phyloP scores from a whole-genome alignment of 1,139 yeast genomes.

The Zygoascus meyerae region DNA sequence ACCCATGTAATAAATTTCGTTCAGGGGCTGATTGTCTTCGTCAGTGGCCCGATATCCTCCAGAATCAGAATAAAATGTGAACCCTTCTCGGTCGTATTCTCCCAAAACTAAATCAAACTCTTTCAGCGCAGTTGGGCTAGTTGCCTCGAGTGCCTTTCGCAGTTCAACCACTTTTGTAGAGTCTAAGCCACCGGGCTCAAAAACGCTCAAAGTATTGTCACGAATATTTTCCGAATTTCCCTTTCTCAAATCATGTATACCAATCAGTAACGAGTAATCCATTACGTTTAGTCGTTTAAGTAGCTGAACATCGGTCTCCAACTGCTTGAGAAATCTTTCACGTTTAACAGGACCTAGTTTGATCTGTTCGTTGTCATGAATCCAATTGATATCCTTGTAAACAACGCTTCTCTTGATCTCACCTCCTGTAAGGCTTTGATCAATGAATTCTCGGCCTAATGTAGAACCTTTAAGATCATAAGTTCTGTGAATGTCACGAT shows the following conservation, averaged over 20 bases:
- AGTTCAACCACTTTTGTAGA: conserved; percentile 32
- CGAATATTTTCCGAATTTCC: conserved; percentile 45
- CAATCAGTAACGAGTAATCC: conserved; percentile 91
- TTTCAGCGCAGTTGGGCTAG: conserved; percentile 35
- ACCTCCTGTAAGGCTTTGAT: conserved; percentile 21
- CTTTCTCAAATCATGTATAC: conserved; percentile 68
- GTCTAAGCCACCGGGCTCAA: conserved; percentile 32
- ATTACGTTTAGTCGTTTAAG: conserved; percentile 73
- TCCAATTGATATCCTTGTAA: conserved; percentile 84
- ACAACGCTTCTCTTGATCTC: conserved; percentile 34
- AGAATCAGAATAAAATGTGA: conserved; percentile 67
- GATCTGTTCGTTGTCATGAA: conserved; percentile 56
- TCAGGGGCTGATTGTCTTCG: conserved; percentile 53
- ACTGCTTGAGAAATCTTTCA: conserved; percentile 56
- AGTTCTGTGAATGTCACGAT: conserved; percentile 76
- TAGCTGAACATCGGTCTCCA: conserved; percentile 67
- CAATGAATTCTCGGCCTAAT: conserved; percentile 56
- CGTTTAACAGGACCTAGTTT: conserved; percentile 68
- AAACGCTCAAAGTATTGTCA: conserved; percentile 35
- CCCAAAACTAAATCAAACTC: conserved; percentile 32
- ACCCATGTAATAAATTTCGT: conserved; percentile 81
- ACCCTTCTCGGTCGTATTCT: conserved; percentile 31
- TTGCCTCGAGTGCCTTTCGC: conserved; percentile 34
- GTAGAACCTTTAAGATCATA: conserved; percentile 94
- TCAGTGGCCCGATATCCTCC: conserved; percentile 84